Base-by-base conservation (phyloP, 2,329 filamentous ascomycete species). In the Fusarium pseudocircinatum region DNA sequence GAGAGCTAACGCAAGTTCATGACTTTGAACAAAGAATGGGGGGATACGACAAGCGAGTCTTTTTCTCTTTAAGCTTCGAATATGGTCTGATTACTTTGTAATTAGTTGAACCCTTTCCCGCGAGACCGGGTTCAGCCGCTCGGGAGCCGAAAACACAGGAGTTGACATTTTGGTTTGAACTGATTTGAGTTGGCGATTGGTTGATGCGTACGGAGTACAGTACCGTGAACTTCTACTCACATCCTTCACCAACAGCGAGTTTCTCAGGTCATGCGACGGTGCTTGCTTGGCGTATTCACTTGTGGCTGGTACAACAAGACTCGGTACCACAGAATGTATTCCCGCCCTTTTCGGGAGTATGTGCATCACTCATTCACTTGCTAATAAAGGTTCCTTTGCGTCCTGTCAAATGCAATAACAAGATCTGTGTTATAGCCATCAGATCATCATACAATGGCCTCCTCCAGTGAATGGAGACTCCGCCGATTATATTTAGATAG, bases 141-240 rank as follows among this genome's bases (percentile, higher is more conserved):
- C 52, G 57, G 65, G 32, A 70, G 60, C 70, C 69, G 65, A 72
- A 66, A 40, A 67, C 36, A 68, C 46, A 50, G 14, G 18, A 59
- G 18, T 60, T 28, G 22, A 24, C n/a, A 32, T 28, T 34, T 28
- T 42, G 10, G 34, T 11, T 34, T 24, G n/a, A 24, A 5, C 7
- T 24, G 30, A 30, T 7, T 20, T 32, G 44, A 22, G 22, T 22
- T 30, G n/a, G 28, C n/a, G 11, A 26, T 44, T 36, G 26, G 30
- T 18, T 22, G 13, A 14, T 42, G 30, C 34, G 26, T 26, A n/a
- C n/a, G n/a, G n/a, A n/a, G n/a, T n/a, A 30, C 15, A 40, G 50
- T 18, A 42, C 34, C 20, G 6, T 56, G 34, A 47, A 30, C 36
- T 9, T 22, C 49, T 12, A 20, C n/a, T 43, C 30, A 28, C 50